These are phyloP conservation scores for Yamagishiella unicocca DNA, from an alignment of 139 green algal genomes.

Conservation along the genomic window DNA sequence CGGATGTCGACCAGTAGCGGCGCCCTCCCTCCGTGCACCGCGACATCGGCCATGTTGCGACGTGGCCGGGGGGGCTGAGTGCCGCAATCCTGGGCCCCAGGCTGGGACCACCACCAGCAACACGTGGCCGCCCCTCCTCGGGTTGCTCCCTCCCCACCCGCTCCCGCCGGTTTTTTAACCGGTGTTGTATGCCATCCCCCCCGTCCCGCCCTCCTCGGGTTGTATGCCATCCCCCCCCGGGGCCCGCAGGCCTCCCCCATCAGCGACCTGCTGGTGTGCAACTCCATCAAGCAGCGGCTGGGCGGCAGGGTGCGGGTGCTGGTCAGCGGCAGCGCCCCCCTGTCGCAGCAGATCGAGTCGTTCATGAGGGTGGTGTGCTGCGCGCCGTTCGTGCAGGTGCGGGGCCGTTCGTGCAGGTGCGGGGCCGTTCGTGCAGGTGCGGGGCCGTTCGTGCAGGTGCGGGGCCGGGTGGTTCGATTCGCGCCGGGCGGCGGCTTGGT, in stretches of 20 bases:
- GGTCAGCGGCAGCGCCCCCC: slow-evolving; percentile 71
- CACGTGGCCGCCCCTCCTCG: too few species aligned
- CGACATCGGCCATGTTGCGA: too few species aligned
- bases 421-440: slow-evolving; percentile 74
- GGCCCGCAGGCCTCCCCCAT: slow-evolving; percentile 74
- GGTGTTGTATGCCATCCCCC: too few species aligned
- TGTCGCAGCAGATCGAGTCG: slow-evolving; percentile 69
- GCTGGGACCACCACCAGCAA: too few species aligned
- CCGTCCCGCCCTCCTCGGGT: too few species aligned
- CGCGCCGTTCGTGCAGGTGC: slow-evolving; percentile 73
- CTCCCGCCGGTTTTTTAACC: neutral
- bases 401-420: slow-evolving; percentile 74
- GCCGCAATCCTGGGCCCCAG: too few species aligned
- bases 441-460: slow-evolving; percentile 74
- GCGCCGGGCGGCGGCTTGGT: too few species aligned
- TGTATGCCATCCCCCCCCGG: neutral
- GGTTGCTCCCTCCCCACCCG: neutral
- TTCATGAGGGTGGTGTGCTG: slow-evolving; percentile 78
- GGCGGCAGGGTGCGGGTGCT: slow-evolving; percentile 78
- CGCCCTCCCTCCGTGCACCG: too few species aligned
- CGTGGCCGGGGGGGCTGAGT: too few species aligned
- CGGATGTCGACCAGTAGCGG: too few species aligned
- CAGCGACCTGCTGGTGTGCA: slow-evolving; percentile 87
- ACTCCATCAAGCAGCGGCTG: slow-evolving; percentile 78
- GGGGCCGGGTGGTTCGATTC: too few species aligned